Percentiles rank a stretch among this genome's conserved stretches.
Conservation (phyloP, 1,139 yeast genomes). For the Yamadazyma dendronema region DNA sequence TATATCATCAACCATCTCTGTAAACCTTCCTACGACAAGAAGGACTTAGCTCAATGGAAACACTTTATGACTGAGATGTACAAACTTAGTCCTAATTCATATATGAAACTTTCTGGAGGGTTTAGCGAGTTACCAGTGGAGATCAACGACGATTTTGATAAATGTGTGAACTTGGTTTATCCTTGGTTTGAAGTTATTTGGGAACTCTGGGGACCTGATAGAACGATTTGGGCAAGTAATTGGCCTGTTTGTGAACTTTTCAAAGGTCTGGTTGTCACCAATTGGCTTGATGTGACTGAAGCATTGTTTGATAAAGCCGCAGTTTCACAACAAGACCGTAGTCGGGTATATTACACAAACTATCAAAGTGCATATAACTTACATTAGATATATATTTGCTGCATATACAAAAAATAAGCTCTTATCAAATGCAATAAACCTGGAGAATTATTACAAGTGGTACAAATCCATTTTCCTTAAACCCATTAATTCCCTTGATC, state of each 20-base stretch:
- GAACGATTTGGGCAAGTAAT: constrained; percentile 41
- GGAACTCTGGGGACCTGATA: constrained; percentile 27
- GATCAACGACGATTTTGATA: constrained; percentile 11
- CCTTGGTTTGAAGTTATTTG: constrained; percentile 31
- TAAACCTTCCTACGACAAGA: constrained; percentile 29
- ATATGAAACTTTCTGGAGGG: constrained; percentile 40
- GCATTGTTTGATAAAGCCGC: constrained; percentile 15
- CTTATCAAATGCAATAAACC: neutral
- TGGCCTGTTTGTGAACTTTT: constrained; percentile 38
- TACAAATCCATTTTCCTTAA: no score
- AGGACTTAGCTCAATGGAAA: constrained; percentile 20
- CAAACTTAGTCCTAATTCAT: constrained; percentile 22
- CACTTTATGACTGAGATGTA: constrained; percentile 18
- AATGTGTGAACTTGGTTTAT: constrained; percentile 16
- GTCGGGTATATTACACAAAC: constrained; percentile 13
- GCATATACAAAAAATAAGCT: neutral
- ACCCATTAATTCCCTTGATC: no score
- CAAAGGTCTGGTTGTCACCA: constrained; percentile 14
- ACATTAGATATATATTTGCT: no score
- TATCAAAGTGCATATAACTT: constrained; percentile 14
- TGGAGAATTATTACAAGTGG: no score
- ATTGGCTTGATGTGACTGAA: constrained; percentile 18
- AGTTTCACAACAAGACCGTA: constrained; percentile 10
- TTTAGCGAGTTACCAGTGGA: constrained; percentile 33
- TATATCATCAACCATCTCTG: constrained; percentile 39